These are phyloP conservation scores for Xanthoconium purpureum DNA, from an alignment of 768 basidiomycete species.

Conservation along the genomic window DNA sequence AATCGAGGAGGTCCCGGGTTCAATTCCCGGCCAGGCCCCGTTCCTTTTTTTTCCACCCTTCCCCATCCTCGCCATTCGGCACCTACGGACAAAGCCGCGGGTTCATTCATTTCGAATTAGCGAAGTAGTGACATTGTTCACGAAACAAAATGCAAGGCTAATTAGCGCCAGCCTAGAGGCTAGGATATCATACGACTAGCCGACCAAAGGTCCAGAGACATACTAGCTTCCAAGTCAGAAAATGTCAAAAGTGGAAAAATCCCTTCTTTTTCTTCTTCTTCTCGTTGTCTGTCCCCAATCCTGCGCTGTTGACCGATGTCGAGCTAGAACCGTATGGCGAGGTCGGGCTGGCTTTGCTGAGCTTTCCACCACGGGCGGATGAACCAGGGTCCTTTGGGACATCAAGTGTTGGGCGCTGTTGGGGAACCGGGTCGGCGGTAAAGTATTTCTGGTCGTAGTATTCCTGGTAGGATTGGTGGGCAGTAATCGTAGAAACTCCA, in stretches of 20 bases:
- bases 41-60: background rate
- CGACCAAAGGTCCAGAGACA: background rate
- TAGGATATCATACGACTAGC: slow-evolving; percentile 9
- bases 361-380: slow-evolving; percentile 18
- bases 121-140: background rate
- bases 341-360: slow-evolving; percentile 39
- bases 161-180: slow-evolving; percentile 11
- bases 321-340: slow-evolving; percentile 53
- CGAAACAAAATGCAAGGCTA: background rate
- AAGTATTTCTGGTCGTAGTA: slow-evolving; percentile 81
- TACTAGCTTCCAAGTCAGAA: background rate
- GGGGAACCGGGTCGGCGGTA: slow-evolving; percentile 35
- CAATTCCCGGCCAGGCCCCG: slow-evolving; percentile 55
- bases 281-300: slow-evolving; percentile 42
- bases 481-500: slow-evolving; percentile 52
- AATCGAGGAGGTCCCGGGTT: slow-evolving; percentile 61
- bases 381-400: slow-evolving; percentile 27
- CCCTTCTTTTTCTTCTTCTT: slow-evolving; percentile 80
- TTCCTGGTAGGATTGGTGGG: slow-evolving; percentile 60
- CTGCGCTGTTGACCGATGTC: slow-evolving; percentile 41
- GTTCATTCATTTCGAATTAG: background rate
- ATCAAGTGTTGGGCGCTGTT: slow-evolving; percentile 23
- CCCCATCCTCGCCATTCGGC: too few species aligned
- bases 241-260: slow-evolving; percentile 58
- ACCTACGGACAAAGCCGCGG: too few species aligned